Percentiles rank a stretch among this genome's conserved stretches.
Evolutionary conservation across 768 basidiomycete species (phyloP).

Genomic region (Lactarius hengduanensis): DNA sequence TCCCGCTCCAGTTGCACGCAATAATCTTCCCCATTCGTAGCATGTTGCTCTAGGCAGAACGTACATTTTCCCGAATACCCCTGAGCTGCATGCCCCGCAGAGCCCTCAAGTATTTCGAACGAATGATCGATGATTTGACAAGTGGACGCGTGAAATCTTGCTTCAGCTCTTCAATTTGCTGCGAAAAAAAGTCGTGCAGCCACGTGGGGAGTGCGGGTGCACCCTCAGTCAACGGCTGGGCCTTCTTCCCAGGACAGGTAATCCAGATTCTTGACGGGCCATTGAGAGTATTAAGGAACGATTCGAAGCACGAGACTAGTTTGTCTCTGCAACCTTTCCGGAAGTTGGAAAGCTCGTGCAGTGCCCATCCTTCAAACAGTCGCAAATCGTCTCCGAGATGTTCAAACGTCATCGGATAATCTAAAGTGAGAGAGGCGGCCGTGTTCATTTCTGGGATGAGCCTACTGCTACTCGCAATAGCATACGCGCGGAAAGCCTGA

Average conservation of each 20-base stretch:
- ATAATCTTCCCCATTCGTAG: neutral
- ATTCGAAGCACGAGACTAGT: neutral
- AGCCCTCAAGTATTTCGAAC: neutral
- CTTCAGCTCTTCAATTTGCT: neutral
- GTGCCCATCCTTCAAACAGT: neutral
- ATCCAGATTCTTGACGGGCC: neutral
- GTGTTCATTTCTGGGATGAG: neutral
- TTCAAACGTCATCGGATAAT: constrained; percentile 6
- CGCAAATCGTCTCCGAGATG: constrained; percentile 1
- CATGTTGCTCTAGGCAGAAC: neutral
- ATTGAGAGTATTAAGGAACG: neutral
- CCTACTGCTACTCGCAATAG: constrained; percentile 16
- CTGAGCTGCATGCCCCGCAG: neutral
- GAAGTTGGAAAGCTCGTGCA: neutral
- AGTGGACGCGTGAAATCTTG: neutral
- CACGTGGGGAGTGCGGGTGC: neutral
- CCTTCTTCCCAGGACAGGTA: fast-evolving
- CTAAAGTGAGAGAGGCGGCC: neutral
- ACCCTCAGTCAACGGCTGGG: neutral
- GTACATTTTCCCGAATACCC: neutral
- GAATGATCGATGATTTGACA: neutral
- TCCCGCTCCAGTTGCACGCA: neutral
- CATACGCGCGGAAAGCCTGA: constrained; percentile 25
- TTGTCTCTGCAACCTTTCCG: neutral
- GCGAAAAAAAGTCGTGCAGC: neutral